These are phyloP conservation scores for Cladosporium austrohemisphaericum DNA, from an alignment of 2,329 filamentous ascomycete species.

Conservation along the genomic window DNA sequence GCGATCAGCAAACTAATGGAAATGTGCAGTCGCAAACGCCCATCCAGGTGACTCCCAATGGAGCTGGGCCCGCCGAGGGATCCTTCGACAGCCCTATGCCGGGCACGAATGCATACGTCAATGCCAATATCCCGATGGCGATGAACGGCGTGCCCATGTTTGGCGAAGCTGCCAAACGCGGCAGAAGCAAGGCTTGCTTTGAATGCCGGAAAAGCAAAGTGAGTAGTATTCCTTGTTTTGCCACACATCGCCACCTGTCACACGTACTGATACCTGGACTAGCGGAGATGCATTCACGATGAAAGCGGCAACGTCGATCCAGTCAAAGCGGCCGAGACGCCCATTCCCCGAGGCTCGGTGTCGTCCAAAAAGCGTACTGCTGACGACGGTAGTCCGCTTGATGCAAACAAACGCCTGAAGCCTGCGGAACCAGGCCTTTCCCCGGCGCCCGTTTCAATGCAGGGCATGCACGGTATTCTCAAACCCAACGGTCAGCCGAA, in stretches of 20 bases:
- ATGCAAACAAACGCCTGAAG: constrained; percentile 25
- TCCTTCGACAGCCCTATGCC: constrained; percentile 22
- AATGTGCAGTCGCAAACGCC: constrained; percentile 14
- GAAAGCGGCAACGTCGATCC: constrained; percentile 62
- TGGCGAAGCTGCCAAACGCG: constrained; percentile 40
- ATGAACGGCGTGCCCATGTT: constrained; percentile 58
- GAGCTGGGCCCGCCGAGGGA: constrained; percentile 1
- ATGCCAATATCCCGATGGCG: constrained; percentile 41
- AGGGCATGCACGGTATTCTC: constrained; percentile 17
- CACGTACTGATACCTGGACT: constrained; percentile 18
- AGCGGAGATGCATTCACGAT: constrained; percentile 66
- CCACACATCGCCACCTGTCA: constrained; percentile 10
- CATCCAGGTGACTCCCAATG: constrained; percentile 6
- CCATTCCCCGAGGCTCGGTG: constrained; percentile 56
- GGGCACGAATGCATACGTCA: constrained; percentile 32
- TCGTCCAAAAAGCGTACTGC: constrained; percentile 52
- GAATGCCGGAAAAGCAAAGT: constrained; percentile 61
- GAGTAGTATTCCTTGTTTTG: constrained; percentile 14
- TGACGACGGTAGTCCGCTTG: constrained; percentile 32
- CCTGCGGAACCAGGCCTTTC: constrained; percentile 17
- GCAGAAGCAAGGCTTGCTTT: constrained; percentile 59
- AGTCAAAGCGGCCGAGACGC: constrained; percentile 58
- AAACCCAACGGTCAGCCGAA: constrained; percentile 11
- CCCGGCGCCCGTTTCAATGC: constrained; percentile 7
- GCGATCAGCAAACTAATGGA: constrained; percentile 12